A percentile compares a stretch with the other conserved stretches of the same genome.
These are phyloP conservation scores for Fallopia convolvulus DNA, from an alignment of 148 eudicot genomes.

Conservation along the genomic window DNA sequence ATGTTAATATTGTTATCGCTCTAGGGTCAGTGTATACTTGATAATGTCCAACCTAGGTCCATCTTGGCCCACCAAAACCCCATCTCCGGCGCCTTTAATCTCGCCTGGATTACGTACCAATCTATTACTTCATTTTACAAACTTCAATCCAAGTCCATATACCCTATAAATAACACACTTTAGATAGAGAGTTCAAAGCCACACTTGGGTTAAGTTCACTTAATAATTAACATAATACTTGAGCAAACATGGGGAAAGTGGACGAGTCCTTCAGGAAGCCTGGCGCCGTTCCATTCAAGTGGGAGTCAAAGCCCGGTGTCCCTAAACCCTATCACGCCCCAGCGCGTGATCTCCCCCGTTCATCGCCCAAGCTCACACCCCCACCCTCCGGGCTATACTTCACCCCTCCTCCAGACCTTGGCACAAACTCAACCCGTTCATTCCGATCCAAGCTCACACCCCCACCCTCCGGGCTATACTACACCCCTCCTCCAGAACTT, in stretches of 20 bases:
- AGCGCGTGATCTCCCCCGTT: slow-evolving; percentile 11
- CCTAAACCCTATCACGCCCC: slow-evolving; percentile 30
- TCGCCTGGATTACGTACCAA: background rate
- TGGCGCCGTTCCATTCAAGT: slow-evolving; percentile 52
- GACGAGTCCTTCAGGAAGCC: slow-evolving; percentile 51
- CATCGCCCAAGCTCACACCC: slow-evolving; percentile 28
- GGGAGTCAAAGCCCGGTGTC: slow-evolving; percentile 71
- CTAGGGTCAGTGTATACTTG: background rate
- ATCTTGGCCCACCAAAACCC: background rate
- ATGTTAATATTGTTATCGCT: no score
- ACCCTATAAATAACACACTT: background rate
- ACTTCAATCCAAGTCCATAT: background rate
- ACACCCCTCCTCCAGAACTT: slow-evolving; percentile 24
- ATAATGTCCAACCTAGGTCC: background rate
- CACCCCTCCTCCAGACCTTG: slow-evolving; percentile 25
- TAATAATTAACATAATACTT: background rate
- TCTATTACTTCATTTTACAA: background rate
- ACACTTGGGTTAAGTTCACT: background rate
- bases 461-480: slow-evolving; percentile 33
- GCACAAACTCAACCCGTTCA: background rate
- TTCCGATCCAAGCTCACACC: slow-evolving; percentile 27
- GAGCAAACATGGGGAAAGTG: background rate
- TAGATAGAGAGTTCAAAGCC: background rate
- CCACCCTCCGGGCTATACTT: slow-evolving; percentile 34
- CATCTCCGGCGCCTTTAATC: background rate